phyloP scores from a whole-genome alignment of 371 early-diverging fungal species.

The Actinomucor elegans region DNA sequence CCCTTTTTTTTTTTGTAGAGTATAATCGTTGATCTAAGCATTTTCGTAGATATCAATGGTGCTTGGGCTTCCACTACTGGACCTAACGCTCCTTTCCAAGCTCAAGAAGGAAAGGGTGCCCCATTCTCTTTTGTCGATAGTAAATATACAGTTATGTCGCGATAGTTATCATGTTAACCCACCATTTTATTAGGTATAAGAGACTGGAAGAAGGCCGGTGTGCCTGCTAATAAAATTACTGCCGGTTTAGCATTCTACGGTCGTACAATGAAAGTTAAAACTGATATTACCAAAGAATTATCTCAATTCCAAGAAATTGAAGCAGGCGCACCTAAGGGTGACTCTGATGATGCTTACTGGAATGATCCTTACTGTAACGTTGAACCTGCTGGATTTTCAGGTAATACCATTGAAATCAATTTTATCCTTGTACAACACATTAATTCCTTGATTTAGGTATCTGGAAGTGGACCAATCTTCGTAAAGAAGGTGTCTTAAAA shows the following conservation, averaged over 20 bases:
- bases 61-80: conserved; percentile 65
- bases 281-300: conserved; percentile 42
- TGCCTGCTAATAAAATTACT: conserved; percentile 63
- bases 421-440: too few species aligned
- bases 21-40: background rate
- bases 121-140: conserved; percentile 55
- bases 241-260: conserved; percentile 74
- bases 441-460: conserved; percentile 24
- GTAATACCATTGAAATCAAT: too few species aligned
- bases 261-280: conserved; percentile 53
- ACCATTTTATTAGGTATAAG: conserved; percentile 48
- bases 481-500: conserved; percentile 50
- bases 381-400: conserved; percentile 39
- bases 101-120: conserved; percentile 43
- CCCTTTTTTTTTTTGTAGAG: too few species aligned
- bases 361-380: conserved; percentile 38
- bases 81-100: conserved; percentile 63
- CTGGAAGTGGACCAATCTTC: conserved; percentile 68
- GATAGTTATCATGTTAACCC: too few species aligned
- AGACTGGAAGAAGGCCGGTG: conserved; percentile 62
- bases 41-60: conserved; percentile 50
- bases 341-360: conserved; percentile 53
- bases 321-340: conserved; percentile 50
- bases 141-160: too few species aligned
- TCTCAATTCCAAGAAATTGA: conserved; percentile 38